A percentile compares a stretch with the other conserved stretches of the same genome.
Conservation (phyloP, 1,139 yeast genomes). For the Sugiyamaella grinbergsii region DNA sequence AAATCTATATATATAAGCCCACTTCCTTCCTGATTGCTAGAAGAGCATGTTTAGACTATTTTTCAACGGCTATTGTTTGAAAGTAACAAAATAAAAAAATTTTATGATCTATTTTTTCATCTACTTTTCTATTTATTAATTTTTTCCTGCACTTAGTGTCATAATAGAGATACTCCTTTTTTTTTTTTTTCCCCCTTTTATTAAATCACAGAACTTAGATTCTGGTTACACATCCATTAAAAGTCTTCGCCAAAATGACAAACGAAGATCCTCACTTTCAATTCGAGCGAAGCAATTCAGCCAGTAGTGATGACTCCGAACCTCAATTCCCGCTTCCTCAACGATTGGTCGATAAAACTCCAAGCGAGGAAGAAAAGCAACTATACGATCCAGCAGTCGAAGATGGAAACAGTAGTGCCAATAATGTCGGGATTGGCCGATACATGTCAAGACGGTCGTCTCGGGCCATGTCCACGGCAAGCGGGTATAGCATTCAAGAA, state of each 20-base stretch:
- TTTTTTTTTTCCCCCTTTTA: neutral
- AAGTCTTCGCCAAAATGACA: too few species aligned
- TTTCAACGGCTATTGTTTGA: too few species aligned
- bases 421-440: neutral
- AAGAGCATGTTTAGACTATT: too few species aligned
- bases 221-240: slow-evolving; percentile 3
- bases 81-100: too few species aligned
- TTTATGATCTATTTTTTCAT: too few species aligned
- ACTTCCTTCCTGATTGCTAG: too few species aligned
- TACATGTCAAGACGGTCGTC: slow-evolving; percentile 11
- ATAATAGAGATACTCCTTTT: neutral
- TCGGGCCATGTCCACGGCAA: slow-evolving; percentile 1
- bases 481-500: slow-evolving; percentile 27
- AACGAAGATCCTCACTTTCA: slow-evolving; percentile 24
- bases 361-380: slow-evolving; percentile 18
- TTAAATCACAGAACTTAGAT: neutral
- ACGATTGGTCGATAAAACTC: slow-evolving; percentile 16
- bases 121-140: neutral
- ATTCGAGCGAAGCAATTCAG: slow-evolving; percentile 17
- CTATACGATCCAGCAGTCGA: slow-evolving; percentile 15
- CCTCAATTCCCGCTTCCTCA: slow-evolving; percentile 23
- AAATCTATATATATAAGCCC: neutral
- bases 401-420: slow-evolving; percentile 6
- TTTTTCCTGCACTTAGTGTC: neutral
- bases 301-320: slow-evolving; percentile 7